Percentiles rank a stretch among this genome's conserved stretches.
phyloP scores from a whole-genome alignment of 176 grass and related monocot species.

The Luzula sylvatica region DNA sequence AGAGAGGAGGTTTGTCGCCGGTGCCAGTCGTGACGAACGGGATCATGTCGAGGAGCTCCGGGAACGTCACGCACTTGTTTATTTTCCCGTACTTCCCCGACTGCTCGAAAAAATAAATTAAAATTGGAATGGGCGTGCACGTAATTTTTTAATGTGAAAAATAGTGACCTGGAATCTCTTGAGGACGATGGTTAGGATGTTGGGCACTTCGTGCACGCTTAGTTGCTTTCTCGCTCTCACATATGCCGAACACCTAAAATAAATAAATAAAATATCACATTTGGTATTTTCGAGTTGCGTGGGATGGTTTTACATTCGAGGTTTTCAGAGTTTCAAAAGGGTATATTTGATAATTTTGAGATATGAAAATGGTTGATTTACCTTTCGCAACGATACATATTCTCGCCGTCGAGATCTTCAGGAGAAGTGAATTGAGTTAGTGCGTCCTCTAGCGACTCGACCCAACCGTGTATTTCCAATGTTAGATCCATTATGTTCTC shows the following conservation, averaged over 20 bases:
- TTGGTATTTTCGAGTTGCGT: no score
- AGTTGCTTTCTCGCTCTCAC: slow-evolving; percentile 92
- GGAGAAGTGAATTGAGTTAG: slow-evolving; percentile 94
- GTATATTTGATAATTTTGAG: neutral
- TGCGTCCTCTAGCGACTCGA: slow-evolving; percentile 97
- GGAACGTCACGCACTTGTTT: slow-evolving; percentile 98
- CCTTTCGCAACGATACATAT: slow-evolving; percentile 99
- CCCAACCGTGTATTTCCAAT: slow-evolving; percentile 97
- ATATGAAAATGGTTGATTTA: slow-evolving; percentile 4
- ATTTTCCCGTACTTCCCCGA: slow-evolving; percentile 98
- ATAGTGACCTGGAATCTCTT: slow-evolving; percentile 91
- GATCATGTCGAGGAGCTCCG: slow-evolving; percentile 98
- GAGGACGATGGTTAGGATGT: slow-evolving; percentile 94
- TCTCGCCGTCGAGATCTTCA: slow-evolving; percentile 98
- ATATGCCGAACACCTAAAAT: slow-evolving; percentile 73
- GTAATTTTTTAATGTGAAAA: slow-evolving; percentile 7
- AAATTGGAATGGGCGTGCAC: neutral
- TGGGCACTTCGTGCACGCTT: slow-evolving; percentile 94
- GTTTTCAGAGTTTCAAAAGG: no score
- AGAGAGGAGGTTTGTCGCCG: slow-evolving; percentile 85
- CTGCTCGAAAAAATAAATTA: slow-evolving; percentile 37
- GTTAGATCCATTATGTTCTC: slow-evolving; percentile 99
- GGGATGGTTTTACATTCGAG: no score
- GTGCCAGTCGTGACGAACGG: slow-evolving; percentile 86
- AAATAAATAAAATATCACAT: neutral